phyloP scores from a whole-genome alignment of 2,329 filamentous ascomycete species.

The Penicillium concentricum region DNA sequence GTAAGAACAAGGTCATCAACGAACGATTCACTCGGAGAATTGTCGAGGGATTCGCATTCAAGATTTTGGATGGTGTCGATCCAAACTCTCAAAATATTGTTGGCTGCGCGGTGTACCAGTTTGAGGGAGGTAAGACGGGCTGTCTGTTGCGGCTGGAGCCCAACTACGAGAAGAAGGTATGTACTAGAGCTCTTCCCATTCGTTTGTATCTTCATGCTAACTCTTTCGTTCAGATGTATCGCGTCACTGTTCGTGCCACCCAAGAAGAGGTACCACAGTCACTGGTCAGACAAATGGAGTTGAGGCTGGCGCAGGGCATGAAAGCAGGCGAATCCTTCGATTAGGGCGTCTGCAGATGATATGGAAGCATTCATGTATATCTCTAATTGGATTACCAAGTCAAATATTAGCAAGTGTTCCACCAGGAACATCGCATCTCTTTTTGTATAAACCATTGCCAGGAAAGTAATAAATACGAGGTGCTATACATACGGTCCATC shows the following conservation, averaged over 20 bases:
- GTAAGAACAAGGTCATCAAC: slow-evolving; percentile 63
- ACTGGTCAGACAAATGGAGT: slow-evolving; percentile 82
- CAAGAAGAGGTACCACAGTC: slow-evolving; percentile 83
- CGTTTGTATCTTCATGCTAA: slow-evolving; percentile 11
- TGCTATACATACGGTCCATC: neutral
- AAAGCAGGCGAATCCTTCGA: slow-evolving; percentile 14
- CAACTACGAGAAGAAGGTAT: slow-evolving; percentile 86
- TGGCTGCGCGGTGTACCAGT: slow-evolving; percentile 76
- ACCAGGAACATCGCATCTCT: neutral
- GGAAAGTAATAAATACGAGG: neutral
- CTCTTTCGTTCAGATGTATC: slow-evolving; percentile 71
- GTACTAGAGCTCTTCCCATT: slow-evolving; percentile 30
- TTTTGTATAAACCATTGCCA: slow-evolving; percentile 7
- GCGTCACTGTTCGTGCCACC: slow-evolving; percentile 88
- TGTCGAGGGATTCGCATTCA: slow-evolving; percentile 86
- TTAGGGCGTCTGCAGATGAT: neutral
- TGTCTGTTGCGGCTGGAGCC: slow-evolving; percentile 92
- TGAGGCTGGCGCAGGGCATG: slow-evolving; percentile 63
- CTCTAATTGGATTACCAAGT: slow-evolving; percentile 15
- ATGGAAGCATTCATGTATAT: slow-evolving; percentile 22
- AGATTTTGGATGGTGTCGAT: slow-evolving; percentile 79
- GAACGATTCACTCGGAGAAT: slow-evolving; percentile 69
- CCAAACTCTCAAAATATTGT: slow-evolving; percentile 93
- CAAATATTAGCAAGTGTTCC: slow-evolving; percentile 19
- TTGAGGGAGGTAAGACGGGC: slow-evolving; percentile 82